Conservation (phyloP, 163 green algal species). For the Smithsoniella earleae region DNA sequence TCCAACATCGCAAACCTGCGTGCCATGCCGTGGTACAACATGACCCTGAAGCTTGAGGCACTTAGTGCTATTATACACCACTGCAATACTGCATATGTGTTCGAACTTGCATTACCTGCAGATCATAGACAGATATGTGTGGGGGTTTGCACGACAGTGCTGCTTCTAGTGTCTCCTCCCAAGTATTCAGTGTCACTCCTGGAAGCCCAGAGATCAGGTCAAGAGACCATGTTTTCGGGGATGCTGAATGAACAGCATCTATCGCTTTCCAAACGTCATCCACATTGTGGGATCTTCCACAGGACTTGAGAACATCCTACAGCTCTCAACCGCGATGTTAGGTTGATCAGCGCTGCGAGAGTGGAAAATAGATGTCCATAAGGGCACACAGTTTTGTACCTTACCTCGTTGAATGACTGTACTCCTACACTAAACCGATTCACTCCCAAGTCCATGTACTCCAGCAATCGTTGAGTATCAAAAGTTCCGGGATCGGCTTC, state of each 20-base stretch:
- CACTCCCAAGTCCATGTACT: conserved; percentile 69
- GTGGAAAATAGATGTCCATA: too few relatives aligned
- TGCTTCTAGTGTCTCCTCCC: conserved; percentile 55
- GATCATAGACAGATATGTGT: conserved; percentile 88
- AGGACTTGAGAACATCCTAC: conserved; percentile 61
- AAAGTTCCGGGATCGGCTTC: conserved; percentile 93
- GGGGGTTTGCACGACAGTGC: conserved; percentile 52
- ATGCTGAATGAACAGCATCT: conserved; percentile 46
- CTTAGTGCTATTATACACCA: too few relatives aligned
- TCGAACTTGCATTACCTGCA: too few relatives aligned
- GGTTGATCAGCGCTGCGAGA: too few relatives aligned
- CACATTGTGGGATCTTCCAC: conserved; percentile 70
- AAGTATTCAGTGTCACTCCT: conserved; percentile 50
- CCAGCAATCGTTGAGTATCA: conserved; percentile 48
- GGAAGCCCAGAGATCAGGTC: conserved; percentile 90
- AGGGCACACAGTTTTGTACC: too few relatives aligned
- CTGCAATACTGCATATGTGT: too few relatives aligned
- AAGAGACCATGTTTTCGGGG: conserved; percentile 65
- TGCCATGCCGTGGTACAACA: too few relatives aligned
- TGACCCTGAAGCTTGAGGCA: too few relatives aligned
- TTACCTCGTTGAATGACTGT: conserved; percentile 74
- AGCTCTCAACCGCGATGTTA: too few relatives aligned
- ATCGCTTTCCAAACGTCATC: conserved; percentile 65
- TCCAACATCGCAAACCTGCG: too few relatives aligned
- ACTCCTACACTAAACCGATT: conserved; percentile 69